Evolutionary conservation across 495 filamentous ascomycete species (phyloP).

Genomic region (Talaromyces liani): DNA sequence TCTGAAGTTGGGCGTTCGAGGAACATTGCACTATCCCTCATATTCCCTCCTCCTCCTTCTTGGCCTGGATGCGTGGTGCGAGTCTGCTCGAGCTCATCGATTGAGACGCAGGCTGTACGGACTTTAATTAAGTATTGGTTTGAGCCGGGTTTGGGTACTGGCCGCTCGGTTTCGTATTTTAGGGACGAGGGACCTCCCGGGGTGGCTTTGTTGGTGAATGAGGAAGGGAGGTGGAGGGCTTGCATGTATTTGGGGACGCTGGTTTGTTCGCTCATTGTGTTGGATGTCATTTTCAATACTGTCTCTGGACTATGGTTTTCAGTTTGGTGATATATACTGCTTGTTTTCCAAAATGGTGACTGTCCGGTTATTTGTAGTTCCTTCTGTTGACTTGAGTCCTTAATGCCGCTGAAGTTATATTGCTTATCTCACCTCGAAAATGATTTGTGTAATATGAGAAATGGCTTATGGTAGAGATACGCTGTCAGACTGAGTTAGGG

Average conservation of each 20-base stretch:
- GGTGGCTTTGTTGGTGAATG: constrained; percentile 12
- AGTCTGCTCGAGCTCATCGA: constrained; percentile 32
- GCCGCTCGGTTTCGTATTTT: constrained; percentile 27
- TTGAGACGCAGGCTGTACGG: constrained; percentile 46
- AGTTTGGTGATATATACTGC: background rate
- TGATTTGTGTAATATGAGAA: background rate
- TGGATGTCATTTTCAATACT: constrained; percentile 11
- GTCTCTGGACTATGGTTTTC: background rate
- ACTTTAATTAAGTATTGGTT: constrained; percentile 54
- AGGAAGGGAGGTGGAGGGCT: constrained; percentile 30
- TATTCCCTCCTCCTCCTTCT: constrained; percentile 11
- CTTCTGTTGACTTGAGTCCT: background rate
- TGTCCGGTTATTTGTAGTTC: background rate
- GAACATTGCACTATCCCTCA: constrained; percentile 11
- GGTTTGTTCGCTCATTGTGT: constrained; percentile 26
- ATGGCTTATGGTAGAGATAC: background rate
- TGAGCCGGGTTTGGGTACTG: constrained; percentile 30
- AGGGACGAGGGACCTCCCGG: constrained; percentile 14
- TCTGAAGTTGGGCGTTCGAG: background rate
- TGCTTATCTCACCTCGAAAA: background rate
- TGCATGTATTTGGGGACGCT: constrained; percentile 31
- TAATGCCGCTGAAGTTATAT: background rate
- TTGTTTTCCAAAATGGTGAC: background rate
- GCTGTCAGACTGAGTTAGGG: background rate
- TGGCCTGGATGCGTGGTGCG: background rate